Evolutionary conservation across 2,329 filamentous ascomycete species (phyloP).

Genomic region (Penicillium sp.): DNA sequence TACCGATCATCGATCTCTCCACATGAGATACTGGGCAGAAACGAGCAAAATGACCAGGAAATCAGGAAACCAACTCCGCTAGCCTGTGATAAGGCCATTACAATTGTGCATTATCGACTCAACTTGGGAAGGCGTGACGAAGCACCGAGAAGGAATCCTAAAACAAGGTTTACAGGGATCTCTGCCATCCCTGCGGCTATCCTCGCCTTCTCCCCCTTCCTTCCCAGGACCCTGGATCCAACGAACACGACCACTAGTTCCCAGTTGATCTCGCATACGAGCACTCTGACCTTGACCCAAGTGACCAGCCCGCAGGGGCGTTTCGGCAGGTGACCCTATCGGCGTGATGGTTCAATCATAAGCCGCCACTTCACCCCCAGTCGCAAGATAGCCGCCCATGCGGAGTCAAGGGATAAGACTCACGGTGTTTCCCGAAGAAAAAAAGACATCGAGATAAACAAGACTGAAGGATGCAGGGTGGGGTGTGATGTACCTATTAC

Average conservation of each 20-base stretch:
- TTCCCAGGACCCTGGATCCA: neutral
- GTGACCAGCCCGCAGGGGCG: neutral
- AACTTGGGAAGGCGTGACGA: neutral
- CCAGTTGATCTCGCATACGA: neutral
- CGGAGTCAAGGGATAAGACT: neutral
- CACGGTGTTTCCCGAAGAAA: neutral
- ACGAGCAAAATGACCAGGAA: neutral
- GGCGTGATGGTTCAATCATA: neutral
- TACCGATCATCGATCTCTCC: neutral
- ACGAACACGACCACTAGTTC: neutral
- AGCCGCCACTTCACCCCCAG: neutral
- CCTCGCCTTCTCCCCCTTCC: neutral
- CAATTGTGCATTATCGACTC: neutral
- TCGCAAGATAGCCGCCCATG: constrained; percentile 1
- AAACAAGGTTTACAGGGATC: constrained; percentile 1
- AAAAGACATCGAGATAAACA: neutral
- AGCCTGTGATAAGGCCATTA: neutral
- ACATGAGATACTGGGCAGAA: neutral
- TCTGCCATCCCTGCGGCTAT: neutral
- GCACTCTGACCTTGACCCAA: neutral
- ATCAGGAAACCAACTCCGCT: neutral
- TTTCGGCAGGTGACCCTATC: neutral
- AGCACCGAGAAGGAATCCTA: neutral
- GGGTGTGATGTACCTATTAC: neutral
- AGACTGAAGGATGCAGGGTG: neutral